Conservation (phyloP, 805 yeast genomes). For the Yarrowia hollandica region DNA sequence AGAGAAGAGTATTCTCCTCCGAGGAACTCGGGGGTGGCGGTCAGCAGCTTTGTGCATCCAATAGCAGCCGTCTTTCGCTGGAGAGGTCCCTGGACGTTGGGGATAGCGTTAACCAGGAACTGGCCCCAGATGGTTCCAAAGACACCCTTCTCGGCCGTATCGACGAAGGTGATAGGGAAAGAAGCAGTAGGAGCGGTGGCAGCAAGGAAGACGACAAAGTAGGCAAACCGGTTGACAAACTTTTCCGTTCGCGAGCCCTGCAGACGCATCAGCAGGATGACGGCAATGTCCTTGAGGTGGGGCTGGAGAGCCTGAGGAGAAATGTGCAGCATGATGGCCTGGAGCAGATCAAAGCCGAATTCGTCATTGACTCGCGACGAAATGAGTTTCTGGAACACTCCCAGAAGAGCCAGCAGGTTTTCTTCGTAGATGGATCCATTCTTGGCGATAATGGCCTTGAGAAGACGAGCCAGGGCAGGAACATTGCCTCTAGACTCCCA, state of each 20-base stretch:
- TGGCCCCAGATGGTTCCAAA: conserved; percentile 41
- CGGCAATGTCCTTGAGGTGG: conserved; percentile 69
- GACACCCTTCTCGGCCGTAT: conserved; percentile 40
- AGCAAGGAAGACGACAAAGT: conserved; percentile 59
- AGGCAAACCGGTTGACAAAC: conserved; percentile 67
- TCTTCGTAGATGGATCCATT: conserved; percentile 44
- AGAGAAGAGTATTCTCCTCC: conserved; percentile 48
- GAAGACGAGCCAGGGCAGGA: conserved; percentile 84
- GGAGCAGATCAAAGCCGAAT: conserved; percentile 82
- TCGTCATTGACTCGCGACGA: conserved; percentile 79
- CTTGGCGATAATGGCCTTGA: conserved; percentile 62
- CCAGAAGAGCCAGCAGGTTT: conserved; percentile 72
- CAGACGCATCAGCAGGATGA: conserved; percentile 74
- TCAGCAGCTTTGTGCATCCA: conserved; percentile 51
- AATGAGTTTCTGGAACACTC: conserved; percentile 93
- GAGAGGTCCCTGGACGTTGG: conserved; percentile 43
- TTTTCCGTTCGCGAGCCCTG: conserved; percentile 81
- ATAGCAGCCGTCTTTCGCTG: conserved; percentile 52
- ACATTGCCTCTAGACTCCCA: conserved; percentile 95
- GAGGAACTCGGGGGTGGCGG: conserved; percentile 42
- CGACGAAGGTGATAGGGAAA: conserved; percentile 55
- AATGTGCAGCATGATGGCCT: conserved; percentile 60
- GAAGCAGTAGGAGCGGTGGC: conserved; percentile 48
- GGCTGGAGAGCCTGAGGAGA: conserved; percentile 53
- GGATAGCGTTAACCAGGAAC: conserved; percentile 42